Base-by-base conservation (phyloP, 805 yeast species). In the Kazachstania bromeliacearum region DNA sequence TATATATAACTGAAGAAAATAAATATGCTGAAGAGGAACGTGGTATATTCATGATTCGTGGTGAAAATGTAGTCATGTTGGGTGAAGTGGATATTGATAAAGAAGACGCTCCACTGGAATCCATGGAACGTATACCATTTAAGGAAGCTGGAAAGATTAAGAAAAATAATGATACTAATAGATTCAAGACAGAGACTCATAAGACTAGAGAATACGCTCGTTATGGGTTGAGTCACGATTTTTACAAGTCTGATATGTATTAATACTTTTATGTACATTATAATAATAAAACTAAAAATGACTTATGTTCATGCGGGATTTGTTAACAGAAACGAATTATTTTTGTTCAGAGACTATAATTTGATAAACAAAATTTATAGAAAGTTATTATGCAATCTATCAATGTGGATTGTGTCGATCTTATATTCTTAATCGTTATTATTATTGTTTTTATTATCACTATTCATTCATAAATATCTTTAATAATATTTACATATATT, bases 51-150 rank as follows among this genome's bases (percentile, higher is more conserved):
- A 73, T 92, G 64, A 79, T 92, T 28, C 80, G 98, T 62, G 98
- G 98, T 43, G 98, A 92, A 59, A 89, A 89, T 51, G 92, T 92
- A 7, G 92, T 88, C 7, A 74, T 88, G 77, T 59, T 92, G 56
- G 98, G 97, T 15, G 96, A 89, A 57, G 73, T 89, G 43, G 96
- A 88, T 59, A 81, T 85, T 43, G 95, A 85, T 53, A 72, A 66
- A 43, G 95, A 87, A 59, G 94, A 83, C 52, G 73, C 65, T 42
- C 82, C 82, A 35, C 60, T 83, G 47, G 67, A 67, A 28, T 59
- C 63, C 10, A 67, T 77, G 58, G 64, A 70, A 43, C 75, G 72
- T 53, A 67, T 84, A 16, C 74, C 73, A 23, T 87, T 74, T 54
- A 66, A 64, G 26, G 71, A 67, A 31, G 94, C 92, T 1, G 75